Evolutionary conservation across 2,329 filamentous ascomycete genomes (phyloP).

Genomic region (Pseudopyrenochaeta lycopersici): DNA sequence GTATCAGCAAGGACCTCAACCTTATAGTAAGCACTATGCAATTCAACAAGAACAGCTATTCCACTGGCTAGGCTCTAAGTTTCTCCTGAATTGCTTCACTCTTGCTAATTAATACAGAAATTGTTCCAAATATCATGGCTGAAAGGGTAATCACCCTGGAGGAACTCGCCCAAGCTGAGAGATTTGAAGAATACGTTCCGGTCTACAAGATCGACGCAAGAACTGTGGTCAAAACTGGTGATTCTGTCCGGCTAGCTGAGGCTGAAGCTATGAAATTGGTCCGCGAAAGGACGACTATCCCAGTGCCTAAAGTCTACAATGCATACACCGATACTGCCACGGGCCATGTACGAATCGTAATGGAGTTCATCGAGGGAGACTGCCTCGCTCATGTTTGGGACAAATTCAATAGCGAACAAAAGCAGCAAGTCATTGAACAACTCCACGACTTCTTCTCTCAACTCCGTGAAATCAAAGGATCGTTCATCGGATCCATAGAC

Average conservation of each 20-base stretch:
- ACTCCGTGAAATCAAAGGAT: not conserved
- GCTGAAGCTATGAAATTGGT: not conserved
- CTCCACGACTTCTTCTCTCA: not conserved
- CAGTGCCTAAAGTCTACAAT: constrained; percentile 7
- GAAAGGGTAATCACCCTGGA: not conserved
- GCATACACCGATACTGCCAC: constrained; percentile 12
- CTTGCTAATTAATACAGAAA: no score
- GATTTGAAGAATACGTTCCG: not conserved
- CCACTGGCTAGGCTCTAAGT: no score
- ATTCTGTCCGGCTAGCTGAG: not conserved
- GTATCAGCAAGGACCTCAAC: no score
- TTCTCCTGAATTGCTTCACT: no score
- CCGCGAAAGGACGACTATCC: not conserved
- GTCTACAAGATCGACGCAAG: not conserved
- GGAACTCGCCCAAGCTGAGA: not conserved
- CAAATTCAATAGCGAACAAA: not conserved
- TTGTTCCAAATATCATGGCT: no score
- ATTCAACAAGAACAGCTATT: no score
- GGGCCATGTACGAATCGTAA: constrained; percentile 20
- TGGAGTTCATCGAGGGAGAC: constrained; percentile 25
- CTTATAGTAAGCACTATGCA: no score
- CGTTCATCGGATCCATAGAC: not conserved
- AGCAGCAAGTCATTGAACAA: not conserved
- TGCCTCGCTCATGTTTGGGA: constrained; percentile 1
- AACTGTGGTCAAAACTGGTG: not conserved